phyloP scores from a whole-genome alignment of 768 basidiomycete genomes.

The Dendrothele bispora region DNA sequence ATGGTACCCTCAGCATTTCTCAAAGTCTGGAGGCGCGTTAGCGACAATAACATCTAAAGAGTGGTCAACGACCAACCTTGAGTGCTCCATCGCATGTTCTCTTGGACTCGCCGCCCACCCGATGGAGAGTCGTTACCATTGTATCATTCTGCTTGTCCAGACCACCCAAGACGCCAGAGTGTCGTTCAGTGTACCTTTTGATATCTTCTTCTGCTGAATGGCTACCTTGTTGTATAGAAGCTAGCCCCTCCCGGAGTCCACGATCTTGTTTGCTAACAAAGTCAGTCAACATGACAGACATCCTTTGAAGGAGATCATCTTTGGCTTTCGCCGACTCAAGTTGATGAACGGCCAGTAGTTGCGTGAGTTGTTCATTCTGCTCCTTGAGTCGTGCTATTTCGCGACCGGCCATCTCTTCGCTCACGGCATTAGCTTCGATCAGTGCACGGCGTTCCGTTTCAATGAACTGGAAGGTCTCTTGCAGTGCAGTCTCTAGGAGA shows the following conservation, averaged over 20 bases:
- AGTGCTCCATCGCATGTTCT: constrained; percentile 55
- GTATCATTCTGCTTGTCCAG: constrained; percentile 42
- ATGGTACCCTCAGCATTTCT: constrained; percentile 38
- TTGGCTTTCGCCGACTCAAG: constrained; percentile 64
- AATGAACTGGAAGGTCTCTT: constrained; percentile 58
- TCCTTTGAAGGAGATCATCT: constrained; percentile 71
- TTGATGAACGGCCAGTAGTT: constrained; percentile 67
- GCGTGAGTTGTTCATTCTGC: constrained; percentile 67
- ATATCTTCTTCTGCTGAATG: constrained; percentile 51
- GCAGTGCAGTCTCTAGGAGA: constrained; percentile 59
- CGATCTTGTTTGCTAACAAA: constrained; percentile 71
- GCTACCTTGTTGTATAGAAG: constrained; percentile 55
- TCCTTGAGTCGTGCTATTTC: constrained; percentile 64
- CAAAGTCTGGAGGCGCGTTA: constrained; percentile 34
- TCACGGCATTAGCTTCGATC: constrained; percentile 46
- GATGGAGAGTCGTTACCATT: constrained; percentile 40
- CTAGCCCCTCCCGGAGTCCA: constrained; percentile 59
- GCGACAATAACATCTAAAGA: neutral
- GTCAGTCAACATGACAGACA: constrained; percentile 69
- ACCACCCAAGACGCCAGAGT: constrained; percentile 43
- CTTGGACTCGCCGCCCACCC: constrained; percentile 49
- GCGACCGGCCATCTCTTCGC: constrained; percentile 42
- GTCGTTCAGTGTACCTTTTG: constrained; percentile 45
- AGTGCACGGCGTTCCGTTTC: constrained; percentile 52
- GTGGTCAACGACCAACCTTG: constrained; percentile 43